Evolutionary conservation across 2,329 filamentous ascomycete species (phyloP), one percentile per base, ranked within the genome.

Genomic region (Helminthosporium solani): DNA sequence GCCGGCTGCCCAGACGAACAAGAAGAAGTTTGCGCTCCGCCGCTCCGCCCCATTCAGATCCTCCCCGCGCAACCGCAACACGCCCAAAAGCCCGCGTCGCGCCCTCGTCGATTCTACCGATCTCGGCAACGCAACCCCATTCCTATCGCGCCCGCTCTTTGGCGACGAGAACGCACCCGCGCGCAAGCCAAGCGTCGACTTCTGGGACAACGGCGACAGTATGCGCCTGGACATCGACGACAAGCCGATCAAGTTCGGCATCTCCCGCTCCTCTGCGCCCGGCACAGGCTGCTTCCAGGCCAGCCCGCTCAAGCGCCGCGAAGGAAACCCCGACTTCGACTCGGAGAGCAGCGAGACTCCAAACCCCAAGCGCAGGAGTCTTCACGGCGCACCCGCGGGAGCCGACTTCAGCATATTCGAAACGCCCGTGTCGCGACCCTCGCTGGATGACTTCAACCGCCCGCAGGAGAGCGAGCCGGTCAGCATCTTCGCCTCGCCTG

Each of bases 291-390:
- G 40, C 71, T 76, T 37, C 72, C 83, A 84, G 50, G 84, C 86
- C 5, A 96, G 92, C 66, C 91, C 92, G 4, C 75, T 97, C 58
- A 96, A 97, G 78, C 85, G 94, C 59, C 92, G 87, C 64, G 92
- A 97, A 73, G 86, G 88, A 34, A 86, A 86, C 41, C 92, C 95
- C 87, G 90, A 89, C 61, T 74, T 95, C 39, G 91, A 95, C 61
- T 86, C 88, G 53, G 78, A 84, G 21, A 86, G 80, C 58, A 78
- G 87, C 45, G 88, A 88, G 57, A 96, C 88, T 63, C 92, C 94
- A 0, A 88, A 92, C 49, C 88, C 91, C 37, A 96, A 96, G 76
- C 82, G 94, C 55, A 84, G 94, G 61, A 96, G 91, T 71, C 73
- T 95, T 58, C 89, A 96, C 67, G 86, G 86, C 40, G 77, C 85